phyloP scores from a whole-genome alignment of 176 grass and related monocot genomes.

The Hordeum marinum region DNA sequence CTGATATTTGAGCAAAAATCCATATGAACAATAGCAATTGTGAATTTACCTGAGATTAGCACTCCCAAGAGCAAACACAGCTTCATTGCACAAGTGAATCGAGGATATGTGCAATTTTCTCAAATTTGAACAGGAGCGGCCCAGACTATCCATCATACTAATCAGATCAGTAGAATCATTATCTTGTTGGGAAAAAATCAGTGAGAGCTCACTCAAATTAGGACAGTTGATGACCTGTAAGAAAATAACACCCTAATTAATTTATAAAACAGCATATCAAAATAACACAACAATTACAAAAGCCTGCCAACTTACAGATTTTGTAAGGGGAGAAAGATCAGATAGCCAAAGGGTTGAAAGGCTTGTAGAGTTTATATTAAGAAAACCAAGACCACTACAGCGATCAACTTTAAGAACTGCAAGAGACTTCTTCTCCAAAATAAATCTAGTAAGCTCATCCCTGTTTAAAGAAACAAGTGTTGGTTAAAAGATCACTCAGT shows the following conservation, averaged over 20 bases:
- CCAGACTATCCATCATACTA: conserved; percentile 64
- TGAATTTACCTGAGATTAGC: conserved; percentile 66
- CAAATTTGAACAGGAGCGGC: conserved; percentile 64
- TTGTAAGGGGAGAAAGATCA: conserved; percentile 59
- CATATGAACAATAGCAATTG: background rate
- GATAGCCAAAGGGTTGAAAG: conserved; percentile 68
- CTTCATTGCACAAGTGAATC: conserved; percentile 64
- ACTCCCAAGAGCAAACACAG: conserved; percentile 67
- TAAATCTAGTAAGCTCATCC: conserved; percentile 64
- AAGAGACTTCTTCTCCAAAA: conserved; percentile 62
- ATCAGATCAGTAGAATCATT: conserved; percentile 74
- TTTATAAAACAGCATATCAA: conserved; percentile 17
- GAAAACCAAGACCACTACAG: conserved; percentile 60
- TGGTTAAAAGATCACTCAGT: background rate
- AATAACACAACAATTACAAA: background rate
- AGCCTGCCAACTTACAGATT: conserved; percentile 43
- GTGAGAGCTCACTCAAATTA: conserved; percentile 68
- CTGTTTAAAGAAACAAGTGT: conserved; percentile 24
- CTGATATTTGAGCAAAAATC: background rate
- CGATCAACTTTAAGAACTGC: conserved; percentile 66
- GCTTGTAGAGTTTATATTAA: conserved; percentile 69
- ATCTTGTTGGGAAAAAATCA: conserved; percentile 59
- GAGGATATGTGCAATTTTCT: conserved; percentile 73
- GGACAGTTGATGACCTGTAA: conserved; percentile 80
- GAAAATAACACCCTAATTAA: conserved; percentile 10